phyloP scores from a whole-genome alignment of 257 asterid genomes.

The Coffea eugenioides region DNA sequence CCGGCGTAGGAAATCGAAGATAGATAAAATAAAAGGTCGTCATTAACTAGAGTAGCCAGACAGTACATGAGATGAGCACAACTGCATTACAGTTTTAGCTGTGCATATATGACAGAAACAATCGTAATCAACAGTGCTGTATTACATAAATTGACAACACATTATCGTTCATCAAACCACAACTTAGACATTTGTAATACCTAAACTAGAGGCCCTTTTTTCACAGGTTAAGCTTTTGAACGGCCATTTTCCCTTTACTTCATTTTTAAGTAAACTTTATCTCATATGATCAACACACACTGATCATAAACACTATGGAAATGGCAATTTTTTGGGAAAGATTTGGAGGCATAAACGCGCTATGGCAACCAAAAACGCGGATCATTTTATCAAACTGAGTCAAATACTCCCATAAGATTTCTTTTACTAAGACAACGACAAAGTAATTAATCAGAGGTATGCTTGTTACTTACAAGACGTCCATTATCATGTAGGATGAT shows the following conservation, averaged over 20 bases:
- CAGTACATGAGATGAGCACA: no score
- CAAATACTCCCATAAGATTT: neutral
- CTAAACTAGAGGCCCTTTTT: neutral
- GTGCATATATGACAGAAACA: no score
- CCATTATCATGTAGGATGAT: neutral
- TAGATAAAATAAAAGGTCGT: no score
- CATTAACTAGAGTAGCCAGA: no score
- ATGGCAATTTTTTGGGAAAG: no score
- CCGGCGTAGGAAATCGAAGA: no score
- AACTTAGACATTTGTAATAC: neutral
- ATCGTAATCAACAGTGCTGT: no score
- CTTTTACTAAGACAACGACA: neutral
- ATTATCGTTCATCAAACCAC: neutral
- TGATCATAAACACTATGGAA: neutral
- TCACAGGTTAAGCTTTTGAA: neutral
- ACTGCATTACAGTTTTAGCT: no score
- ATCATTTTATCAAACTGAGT: conserved; percentile 7
- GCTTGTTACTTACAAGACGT: neutral
- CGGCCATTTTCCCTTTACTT: conserved; percentile 1
- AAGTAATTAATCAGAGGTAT: neutral
- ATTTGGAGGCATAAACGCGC: neutral
- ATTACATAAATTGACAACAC: neutral
- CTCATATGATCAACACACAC: neutral
- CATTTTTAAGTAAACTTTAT: conserved; percentile 16
- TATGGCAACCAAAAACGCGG: neutral